phyloP scores from a whole-genome alignment of 371 early-diverging fungal genomes.

The Actinomortierella ambigua region DNA sequence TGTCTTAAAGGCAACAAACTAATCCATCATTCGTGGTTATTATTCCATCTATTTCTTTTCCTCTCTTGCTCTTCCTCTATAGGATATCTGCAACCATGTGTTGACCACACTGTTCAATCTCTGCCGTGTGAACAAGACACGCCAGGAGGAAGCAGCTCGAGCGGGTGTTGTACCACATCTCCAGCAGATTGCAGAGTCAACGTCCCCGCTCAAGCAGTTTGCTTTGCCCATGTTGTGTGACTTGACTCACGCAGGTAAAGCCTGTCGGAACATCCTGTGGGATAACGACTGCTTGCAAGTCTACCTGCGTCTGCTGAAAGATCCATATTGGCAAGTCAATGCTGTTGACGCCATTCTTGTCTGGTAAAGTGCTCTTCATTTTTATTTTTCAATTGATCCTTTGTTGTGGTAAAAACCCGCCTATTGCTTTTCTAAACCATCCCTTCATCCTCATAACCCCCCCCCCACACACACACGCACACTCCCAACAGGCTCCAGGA shows the following conservation, averaged over 20 bases:
- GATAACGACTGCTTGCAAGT: constrained; percentile 49
- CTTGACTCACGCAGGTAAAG: constrained; percentile 56
- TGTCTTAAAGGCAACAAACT: no score
- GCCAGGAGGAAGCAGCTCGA: constrained; percentile 57
- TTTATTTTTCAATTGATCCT: no score
- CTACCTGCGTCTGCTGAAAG: constrained; percentile 57
- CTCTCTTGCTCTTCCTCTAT: background rate
- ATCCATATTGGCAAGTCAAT: constrained; percentile 62
- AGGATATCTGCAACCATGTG: constrained; percentile 62
- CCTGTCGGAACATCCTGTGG: constrained; percentile 54
- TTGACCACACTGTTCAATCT: constrained; percentile 64
- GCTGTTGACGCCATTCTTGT: constrained; percentile 61
- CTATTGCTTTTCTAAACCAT: no score
- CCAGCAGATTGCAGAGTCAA: constrained; percentile 50
- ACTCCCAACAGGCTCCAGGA: constrained; percentile 56
- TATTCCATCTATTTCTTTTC: constrained; percentile 6
- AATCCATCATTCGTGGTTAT: constrained; percentile 1
- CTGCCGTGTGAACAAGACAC: constrained; percentile 57
- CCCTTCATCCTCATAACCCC: no score
- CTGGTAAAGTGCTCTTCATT: no score
- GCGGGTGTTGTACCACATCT: constrained; percentile 62
- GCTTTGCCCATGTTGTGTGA: constrained; percentile 67
- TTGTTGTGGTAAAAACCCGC: background rate
- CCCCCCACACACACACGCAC: no score
- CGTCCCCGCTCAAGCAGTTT: constrained; percentile 58